These are phyloP conservation scores for Dictyostelium firmibasis DNA, from an alignment of 78 protist species.

Conservation along the genomic window DNA sequence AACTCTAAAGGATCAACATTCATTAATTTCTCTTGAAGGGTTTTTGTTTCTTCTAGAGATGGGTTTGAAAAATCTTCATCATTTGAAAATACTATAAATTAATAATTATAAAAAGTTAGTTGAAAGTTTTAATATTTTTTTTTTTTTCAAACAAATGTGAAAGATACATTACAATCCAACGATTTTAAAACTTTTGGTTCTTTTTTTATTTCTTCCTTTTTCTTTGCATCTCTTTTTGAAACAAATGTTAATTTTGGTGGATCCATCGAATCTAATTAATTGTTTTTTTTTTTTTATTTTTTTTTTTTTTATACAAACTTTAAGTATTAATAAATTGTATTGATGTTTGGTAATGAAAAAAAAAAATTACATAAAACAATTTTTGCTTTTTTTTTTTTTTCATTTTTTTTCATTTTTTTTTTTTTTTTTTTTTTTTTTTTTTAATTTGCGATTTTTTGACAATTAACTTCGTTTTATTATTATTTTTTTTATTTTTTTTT, in stretches of 20 bases:
- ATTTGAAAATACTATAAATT: slow-evolving; percentile 30
- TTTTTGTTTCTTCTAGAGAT: neutral
- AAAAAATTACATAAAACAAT: neutral
- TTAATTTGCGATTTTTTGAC: neutral
- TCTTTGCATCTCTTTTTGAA: slow-evolving; percentile 2
- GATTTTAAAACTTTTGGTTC: neutral
- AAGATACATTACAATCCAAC: neutral
- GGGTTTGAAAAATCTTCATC: neutral
- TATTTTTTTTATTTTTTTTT: no score
- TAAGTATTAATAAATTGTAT: neutral
- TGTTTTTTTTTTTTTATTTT: neutral
- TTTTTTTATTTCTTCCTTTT: neutral
- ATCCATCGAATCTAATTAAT: neutral
- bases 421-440: no score
- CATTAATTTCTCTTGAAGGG: slow-evolving; percentile 32
- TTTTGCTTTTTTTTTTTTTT: neutral
- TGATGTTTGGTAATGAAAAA: neutral
- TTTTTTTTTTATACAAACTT: neutral
- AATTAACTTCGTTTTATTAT: no score
- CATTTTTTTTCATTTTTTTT: no score
- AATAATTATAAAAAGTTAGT: neutral
- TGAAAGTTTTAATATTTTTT: no score
- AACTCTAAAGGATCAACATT: slow-evolving; percentile 59
- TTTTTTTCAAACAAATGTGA: neutral
- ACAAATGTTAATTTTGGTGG: slow-evolving; percentile 5